phyloP scores from a whole-genome alignment of 2,329 filamentous ascomycete genomes.

The Sporothrix protearum region DNA sequence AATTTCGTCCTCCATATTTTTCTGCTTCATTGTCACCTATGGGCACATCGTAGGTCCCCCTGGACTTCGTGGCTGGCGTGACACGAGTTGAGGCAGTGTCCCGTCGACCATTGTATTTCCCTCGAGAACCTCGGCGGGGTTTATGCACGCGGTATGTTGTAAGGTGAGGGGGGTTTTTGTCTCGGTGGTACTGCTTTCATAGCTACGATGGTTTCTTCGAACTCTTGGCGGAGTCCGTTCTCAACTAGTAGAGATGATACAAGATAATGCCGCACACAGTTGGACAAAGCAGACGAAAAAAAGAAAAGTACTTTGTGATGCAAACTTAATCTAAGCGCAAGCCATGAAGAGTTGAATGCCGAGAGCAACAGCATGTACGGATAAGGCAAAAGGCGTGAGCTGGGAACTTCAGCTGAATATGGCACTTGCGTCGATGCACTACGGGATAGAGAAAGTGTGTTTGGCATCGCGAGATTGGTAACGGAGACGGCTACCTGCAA shows the following conservation, averaged over 20 bases:
- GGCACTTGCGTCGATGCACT: background rate
- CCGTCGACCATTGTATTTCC: background rate
- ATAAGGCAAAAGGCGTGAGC: background rate
- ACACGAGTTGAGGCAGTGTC: constrained; percentile 6
- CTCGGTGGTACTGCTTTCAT: background rate
- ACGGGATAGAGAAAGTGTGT: background rate
- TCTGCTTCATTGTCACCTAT: background rate
- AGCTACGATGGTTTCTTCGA: background rate
- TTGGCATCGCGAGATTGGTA: background rate
- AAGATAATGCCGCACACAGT: background rate
- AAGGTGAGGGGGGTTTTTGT: background rate
- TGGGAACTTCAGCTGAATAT: background rate
- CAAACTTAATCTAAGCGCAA: background rate
- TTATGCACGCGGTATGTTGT: background rate
- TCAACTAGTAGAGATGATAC: background rate
- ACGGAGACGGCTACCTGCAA: background rate
- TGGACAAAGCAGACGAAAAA: background rate
- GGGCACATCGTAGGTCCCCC: background rate
- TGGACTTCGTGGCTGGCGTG: background rate
- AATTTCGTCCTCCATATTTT: background rate
- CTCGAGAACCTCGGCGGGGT: background rate
- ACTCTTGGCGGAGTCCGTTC: background rate
- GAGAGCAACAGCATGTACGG: background rate
- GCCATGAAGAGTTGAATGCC: background rate
- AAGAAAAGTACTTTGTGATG: background rate